Conservation (phyloP, 345 rosid species). For the Zanthoxylum bungeanum region DNA sequence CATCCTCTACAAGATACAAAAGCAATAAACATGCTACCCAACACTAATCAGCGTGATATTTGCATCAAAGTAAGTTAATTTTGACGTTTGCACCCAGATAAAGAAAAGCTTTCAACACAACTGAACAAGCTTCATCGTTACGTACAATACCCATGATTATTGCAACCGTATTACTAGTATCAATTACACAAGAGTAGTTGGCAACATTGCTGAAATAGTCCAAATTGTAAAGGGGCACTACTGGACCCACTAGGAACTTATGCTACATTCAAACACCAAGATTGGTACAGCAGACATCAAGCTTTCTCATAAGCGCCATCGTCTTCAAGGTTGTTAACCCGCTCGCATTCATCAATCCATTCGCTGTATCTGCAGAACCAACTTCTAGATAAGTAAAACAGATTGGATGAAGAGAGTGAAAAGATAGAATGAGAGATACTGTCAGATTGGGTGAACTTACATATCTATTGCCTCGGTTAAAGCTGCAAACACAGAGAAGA, state of each 20-base stretch:
- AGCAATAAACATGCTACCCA: background rate
- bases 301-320: constrained; percentile 44
- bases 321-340: constrained; percentile 65
- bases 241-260: constrained; percentile 12
- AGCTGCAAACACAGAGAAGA: constrained; percentile 52
- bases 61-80: background rate
- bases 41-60: background rate
- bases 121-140: background rate
- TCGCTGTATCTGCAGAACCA: constrained; percentile 71
- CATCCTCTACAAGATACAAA: background rate
- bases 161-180: background rate
- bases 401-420: background rate
- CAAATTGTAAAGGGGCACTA: background rate
- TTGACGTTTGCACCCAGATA: background rate
- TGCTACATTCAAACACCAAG: background rate
- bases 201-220: background rate
- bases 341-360: constrained; percentile 97
- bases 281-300: background rate
- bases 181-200: background rate
- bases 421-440: background rate
- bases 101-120: background rate
- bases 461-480: constrained; percentile 83
- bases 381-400: background rate
- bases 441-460: constrained; percentile 44
- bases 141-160: background rate